Conservation (phyloP, 2,329 filamentous ascomycete species). For the Arthrinium puccinioides region DNA sequence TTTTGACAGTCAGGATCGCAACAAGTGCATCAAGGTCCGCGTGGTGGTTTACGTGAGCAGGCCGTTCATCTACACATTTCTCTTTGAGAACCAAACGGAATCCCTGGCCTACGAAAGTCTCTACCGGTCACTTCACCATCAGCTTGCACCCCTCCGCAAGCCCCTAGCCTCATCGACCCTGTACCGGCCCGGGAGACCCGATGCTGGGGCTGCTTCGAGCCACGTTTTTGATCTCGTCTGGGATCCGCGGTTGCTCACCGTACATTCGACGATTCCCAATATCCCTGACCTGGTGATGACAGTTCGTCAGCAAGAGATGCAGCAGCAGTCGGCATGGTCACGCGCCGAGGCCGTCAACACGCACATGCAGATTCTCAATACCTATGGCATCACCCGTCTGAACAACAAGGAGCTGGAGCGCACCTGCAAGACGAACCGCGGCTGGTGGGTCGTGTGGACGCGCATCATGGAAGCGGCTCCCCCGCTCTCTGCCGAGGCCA, state of each 20-base stretch:
- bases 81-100: slow-evolving; percentile 58
- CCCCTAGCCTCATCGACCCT: slow-evolving; percentile 48
- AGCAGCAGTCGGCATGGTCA: slow-evolving; percentile 38
- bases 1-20: slow-evolving; percentile 42
- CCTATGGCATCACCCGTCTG: slow-evolving; percentile 39
- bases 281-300: slow-evolving; percentile 43
- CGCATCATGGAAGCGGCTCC: slow-evolving; percentile 32
- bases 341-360: slow-evolving; percentile 58
- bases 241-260: slow-evolving; percentile 47
- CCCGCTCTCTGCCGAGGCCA: no score
- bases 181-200: slow-evolving; percentile 47
- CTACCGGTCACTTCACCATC: slow-evolving; percentile 53
- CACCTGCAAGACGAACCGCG: slow-evolving; percentile 58
- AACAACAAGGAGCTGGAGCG: slow-evolving; percentile 44
- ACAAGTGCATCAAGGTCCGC: slow-evolving; percentile 50
- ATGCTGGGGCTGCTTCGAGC: slow-evolving; percentile 23
- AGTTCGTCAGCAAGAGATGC: slow-evolving; percentile 6
- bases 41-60: slow-evolving; percentile 67
- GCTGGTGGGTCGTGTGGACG: slow-evolving; percentile 66
- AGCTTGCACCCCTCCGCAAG: slow-evolving; percentile 52
- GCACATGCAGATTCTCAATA: slow-evolving; percentile 55
- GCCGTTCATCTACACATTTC: slow-evolving; percentile 71
- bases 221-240: slow-evolving; percentile 57
- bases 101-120: slow-evolving; percentile 48
- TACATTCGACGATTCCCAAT: slow-evolving; percentile 59